Conservation (phyloP, 1,284 basidiomycete genomes). For the Ganoderma leucocontextum region DNA sequence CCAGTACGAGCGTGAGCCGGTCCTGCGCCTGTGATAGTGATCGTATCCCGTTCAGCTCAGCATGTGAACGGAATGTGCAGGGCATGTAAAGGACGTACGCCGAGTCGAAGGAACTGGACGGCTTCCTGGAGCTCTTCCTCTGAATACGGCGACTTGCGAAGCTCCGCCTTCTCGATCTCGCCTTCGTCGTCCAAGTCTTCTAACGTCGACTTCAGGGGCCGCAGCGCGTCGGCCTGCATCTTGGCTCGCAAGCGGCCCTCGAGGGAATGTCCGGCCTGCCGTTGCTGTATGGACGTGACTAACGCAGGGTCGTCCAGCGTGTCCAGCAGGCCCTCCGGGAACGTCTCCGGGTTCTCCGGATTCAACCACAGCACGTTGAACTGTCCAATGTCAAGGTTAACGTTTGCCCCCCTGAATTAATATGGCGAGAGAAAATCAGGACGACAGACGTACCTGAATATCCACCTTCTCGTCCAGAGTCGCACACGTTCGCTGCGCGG, state of each 20-base stretch:
- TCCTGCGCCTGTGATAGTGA: constrained; percentile 62
- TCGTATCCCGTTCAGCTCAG: not conserved
- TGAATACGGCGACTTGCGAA: constrained; percentile 49
- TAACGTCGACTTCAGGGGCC: constrained; percentile 50
- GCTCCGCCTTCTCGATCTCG: constrained; percentile 35
- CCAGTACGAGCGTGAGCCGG: constrained; percentile 70
- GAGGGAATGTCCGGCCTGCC: constrained; percentile 40
- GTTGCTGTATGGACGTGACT: constrained; percentile 36
- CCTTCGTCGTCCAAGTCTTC: constrained; percentile 47
- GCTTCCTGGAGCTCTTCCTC: constrained; percentile 71
- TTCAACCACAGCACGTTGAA: constrained; percentile 84
- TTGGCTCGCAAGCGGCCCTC: constrained; percentile 65
- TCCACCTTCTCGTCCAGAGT: constrained; percentile 77
- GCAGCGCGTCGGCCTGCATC: constrained; percentile 75
- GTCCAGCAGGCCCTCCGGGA: constrained; percentile 71
- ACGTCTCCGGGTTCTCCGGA: constrained; percentile 65
- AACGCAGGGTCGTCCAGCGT: constrained; percentile 53
- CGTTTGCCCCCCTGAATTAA: not conserved
- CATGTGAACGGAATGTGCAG: constrained; percentile 2
- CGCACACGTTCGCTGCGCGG: constrained; percentile 74
- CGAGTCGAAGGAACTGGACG: constrained; percentile 69
- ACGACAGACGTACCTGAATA: constrained; percentile 57
- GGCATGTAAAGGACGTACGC: constrained; percentile 52
- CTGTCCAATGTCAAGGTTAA: constrained; percentile 38
- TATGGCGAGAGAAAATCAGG: not conserved